phyloP scores from a whole-genome alignment of 805 yeast genomes.

The Candida michaelii region DNA sequence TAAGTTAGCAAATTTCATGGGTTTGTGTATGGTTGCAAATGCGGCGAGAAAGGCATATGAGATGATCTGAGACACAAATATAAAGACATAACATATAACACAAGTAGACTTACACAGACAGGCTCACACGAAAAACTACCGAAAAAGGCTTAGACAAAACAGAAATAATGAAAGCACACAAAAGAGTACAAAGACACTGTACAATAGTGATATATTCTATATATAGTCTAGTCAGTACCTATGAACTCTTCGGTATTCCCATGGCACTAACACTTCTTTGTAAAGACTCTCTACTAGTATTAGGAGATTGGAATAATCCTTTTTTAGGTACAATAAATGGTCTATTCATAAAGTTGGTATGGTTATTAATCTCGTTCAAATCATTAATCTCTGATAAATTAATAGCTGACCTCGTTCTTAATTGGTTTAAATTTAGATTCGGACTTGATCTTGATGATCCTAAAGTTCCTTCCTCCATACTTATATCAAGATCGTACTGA shows the following conservation, averaged over 20 bases:
- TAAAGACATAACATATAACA: too few relatives aligned
- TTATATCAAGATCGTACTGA: slow-evolving; percentile 22
- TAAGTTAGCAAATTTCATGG: not conserved
- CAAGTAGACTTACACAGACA: too few relatives aligned
- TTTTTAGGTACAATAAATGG: slow-evolving; percentile 37
- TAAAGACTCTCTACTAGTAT: slow-evolving; percentile 27
- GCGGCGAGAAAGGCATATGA: too few relatives aligned
- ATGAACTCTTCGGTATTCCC: slow-evolving; percentile 12
- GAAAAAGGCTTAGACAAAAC: too few relatives aligned
- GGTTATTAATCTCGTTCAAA: slow-evolving; percentile 12
- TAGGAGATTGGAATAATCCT: slow-evolving; percentile 15
- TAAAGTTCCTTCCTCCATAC: slow-evolving; percentile 36
- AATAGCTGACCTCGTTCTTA: slow-evolving; percentile 39
- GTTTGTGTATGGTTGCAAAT: too few relatives aligned
- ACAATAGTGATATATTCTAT: too few relatives aligned
- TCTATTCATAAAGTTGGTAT: slow-evolving; percentile 31
- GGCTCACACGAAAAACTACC: too few relatives aligned
- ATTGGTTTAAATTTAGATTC: slow-evolving; percentile 14
- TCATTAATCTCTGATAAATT: slow-evolving; percentile 21
- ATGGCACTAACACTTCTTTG: slow-evolving; percentile 20
- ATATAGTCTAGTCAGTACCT: not conserved
- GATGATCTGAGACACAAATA: too few relatives aligned
- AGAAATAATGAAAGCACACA: not conserved
- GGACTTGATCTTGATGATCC: slow-evolving; percentile 20
- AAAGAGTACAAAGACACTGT: too few relatives aligned